Percentiles rank a stretch among this genome's conserved stretches.
Evolutionary conservation across 1,284 basidiomycete genomes (phyloP).

Genomic region (Fomitopsis betulina): DNA sequence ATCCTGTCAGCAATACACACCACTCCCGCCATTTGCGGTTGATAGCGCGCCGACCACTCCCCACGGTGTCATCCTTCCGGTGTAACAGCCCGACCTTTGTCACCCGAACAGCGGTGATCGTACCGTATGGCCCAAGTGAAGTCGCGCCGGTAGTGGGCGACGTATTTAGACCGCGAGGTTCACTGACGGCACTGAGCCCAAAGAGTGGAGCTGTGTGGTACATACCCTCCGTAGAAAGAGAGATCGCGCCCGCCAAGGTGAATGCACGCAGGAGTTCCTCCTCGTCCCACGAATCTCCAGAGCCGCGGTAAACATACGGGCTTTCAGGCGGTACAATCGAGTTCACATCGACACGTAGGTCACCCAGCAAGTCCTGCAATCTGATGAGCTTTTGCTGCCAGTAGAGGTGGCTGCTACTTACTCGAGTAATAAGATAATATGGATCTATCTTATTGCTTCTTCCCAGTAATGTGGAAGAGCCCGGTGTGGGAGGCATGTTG

Average conservation of each 20-base stretch:
- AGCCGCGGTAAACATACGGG: constrained; percentile 78
- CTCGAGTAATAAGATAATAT: constrained; percentile 85
- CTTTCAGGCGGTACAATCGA: constrained; percentile 58
- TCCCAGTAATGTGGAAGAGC: constrained; percentile 38
- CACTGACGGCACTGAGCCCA: constrained; percentile 37
- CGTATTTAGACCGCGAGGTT: constrained; percentile 21
- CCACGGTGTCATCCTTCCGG: constrained; percentile 79
- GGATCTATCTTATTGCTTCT: constrained; percentile 79
- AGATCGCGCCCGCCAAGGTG: constrained; percentile 59
- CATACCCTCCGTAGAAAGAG: constrained; percentile 36
- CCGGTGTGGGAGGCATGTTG: constrained; percentile 29
- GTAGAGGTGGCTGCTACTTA: constrained; percentile 29
- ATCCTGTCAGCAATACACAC: constrained; percentile 84
- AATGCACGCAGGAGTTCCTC: constrained; percentile 68
- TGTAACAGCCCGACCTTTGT: constrained; percentile 81
- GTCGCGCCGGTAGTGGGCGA: constrained; percentile 13
- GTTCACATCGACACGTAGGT: constrained; percentile 76
- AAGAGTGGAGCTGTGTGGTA: constrained; percentile 46
- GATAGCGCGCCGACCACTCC: constrained; percentile 71
- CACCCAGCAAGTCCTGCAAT: constrained; percentile 60
- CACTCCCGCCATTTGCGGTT: constrained; percentile 88
- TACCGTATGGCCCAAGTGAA: constrained; percentile 20
- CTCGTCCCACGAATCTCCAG: constrained; percentile 64
- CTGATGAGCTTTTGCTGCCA: constrained; percentile 1
- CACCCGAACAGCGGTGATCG: constrained; percentile 60